Evolutionary conservation across 306 rosid species (phyloP).

Genomic region (Prosopis cineraria): DNA sequence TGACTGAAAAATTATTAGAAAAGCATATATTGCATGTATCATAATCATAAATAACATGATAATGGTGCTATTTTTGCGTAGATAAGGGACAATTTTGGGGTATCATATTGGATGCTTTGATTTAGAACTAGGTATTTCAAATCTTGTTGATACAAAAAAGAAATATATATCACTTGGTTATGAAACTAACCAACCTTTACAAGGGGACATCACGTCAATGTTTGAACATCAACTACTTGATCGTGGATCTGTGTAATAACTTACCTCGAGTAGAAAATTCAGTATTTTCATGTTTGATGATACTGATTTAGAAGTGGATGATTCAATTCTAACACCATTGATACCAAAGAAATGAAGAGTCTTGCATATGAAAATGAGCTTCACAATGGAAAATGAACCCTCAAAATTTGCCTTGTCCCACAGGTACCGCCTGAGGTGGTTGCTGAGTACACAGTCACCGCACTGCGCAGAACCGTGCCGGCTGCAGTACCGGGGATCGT

Average conservation of each 20-base stretch:
- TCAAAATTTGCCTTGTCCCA: not conserved
- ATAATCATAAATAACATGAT: too few relatives aligned
- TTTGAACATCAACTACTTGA: not conserved
- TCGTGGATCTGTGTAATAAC: not conserved
- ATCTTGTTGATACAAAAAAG: not conserved
- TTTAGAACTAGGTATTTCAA: not conserved
- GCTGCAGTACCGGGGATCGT: slow-evolving; percentile 71
- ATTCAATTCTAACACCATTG: not conserved
- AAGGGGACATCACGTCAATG: not conserved
- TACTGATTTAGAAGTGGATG: not conserved
- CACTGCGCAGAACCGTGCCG: slow-evolving; percentile 71
- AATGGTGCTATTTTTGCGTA: not conserved
- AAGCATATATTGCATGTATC: not conserved
- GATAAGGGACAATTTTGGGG: not conserved
- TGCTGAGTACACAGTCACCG: slow-evolving; percentile 63
- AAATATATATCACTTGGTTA: not conserved
- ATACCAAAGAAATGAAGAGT: not conserved
- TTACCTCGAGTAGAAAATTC: not conserved
- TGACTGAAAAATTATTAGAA: not conserved
- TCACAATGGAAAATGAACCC: not conserved
- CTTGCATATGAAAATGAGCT: not conserved
- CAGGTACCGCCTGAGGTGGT: slow-evolving; percentile 61
- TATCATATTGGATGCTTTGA: not conserved
- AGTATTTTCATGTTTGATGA: not conserved
- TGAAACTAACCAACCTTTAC: not conserved